These are phyloP conservation scores for Plenodomus biglobosus DNA, from an alignment of 2,329 filamentous ascomycete species.

Conservation along the genomic window DNA sequence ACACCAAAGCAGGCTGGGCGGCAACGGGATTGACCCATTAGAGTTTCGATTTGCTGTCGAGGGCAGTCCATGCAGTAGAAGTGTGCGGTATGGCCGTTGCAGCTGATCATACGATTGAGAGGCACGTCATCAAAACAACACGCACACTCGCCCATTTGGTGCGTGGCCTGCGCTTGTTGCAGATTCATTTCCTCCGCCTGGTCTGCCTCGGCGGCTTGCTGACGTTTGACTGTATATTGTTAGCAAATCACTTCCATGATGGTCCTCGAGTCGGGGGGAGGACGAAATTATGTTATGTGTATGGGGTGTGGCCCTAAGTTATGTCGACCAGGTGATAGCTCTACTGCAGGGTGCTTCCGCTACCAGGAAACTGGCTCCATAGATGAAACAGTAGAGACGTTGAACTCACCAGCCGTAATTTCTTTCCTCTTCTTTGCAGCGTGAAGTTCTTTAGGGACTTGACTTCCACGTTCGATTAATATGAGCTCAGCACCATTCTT, in stretches of 20 bases:
- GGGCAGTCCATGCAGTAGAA: conserved; percentile 72
- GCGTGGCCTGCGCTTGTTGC: conserved; percentile 20
- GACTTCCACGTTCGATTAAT: conserved; percentile 26
- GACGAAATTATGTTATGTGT: background rate
- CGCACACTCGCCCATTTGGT: conserved; percentile 64
- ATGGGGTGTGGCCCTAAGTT: background rate
- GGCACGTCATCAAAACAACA: conserved; percentile 72
- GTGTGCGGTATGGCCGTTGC: conserved; percentile 60
- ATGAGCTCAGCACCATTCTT: conserved; percentile 20
- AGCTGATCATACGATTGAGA: conserved; percentile 68
- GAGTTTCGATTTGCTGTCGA: conserved; percentile 64
- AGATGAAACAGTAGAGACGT: background rate
- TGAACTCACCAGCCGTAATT: conserved; percentile 20
- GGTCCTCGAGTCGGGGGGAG: background rate
- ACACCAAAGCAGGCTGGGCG: conserved; percentile 70
- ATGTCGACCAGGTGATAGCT: background rate
- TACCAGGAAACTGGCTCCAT: background rate
- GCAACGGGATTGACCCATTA: conserved; percentile 70
- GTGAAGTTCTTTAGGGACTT: conserved; percentile 34
- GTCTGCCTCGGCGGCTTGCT: conserved; percentile 23
- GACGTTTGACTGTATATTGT: conserved; percentile 26
- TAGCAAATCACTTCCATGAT: background rate
- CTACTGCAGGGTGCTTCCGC: background rate
- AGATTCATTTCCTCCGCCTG: conserved; percentile 43
- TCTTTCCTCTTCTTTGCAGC: conserved; percentile 34